Percentiles rank a stretch among this genome's conserved stretches.
Conservation (phyloP, 768 basidiomycete genomes). For the Dacryopinax spathularia region DNA sequence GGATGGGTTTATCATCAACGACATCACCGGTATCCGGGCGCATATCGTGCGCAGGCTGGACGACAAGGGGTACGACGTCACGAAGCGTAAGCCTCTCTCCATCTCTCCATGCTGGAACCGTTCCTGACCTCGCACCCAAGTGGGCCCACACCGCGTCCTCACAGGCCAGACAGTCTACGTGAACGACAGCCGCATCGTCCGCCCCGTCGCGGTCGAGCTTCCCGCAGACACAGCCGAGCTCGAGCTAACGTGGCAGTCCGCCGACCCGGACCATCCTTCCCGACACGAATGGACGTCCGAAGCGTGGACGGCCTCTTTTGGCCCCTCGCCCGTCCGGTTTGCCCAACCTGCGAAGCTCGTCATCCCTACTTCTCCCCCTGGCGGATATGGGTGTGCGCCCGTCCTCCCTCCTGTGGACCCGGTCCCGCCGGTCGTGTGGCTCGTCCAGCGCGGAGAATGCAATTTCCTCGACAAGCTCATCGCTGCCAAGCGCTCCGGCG, state of each 20-base stretch:
- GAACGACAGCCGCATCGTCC: constrained; percentile 45
- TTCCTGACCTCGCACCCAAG: constrained; percentile 26
- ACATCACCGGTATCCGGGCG: constrained; percentile 63
- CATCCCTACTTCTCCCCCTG: constrained; percentile 45
- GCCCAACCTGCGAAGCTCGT: constrained; percentile 17
- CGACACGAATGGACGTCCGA: not conserved
- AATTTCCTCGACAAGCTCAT: constrained; percentile 77
- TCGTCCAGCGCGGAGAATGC: constrained; percentile 62
- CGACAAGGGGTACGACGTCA: constrained; percentile 72
- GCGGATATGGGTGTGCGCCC: constrained; percentile 57
- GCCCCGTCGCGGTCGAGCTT: constrained; percentile 22
- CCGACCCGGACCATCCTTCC: not conserved
- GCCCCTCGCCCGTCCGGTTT: not conserved
- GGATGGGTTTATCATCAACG: constrained; percentile 62
- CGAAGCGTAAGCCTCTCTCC: constrained; percentile 44
- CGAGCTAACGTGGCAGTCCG: not conserved
- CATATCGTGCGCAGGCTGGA: constrained; percentile 69
- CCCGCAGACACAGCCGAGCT: constrained; percentile 11
- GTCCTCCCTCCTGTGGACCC: constrained; percentile 27
- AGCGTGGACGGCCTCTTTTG: not conserved
- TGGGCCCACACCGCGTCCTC: constrained; percentile 67
- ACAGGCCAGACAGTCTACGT: constrained; percentile 72
- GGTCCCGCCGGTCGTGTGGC: constrained; percentile 38
- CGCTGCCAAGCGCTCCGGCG: constrained; percentile 51
- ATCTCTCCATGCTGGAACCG: constrained; percentile 4